Evolutionary conservation across 2,329 filamentous ascomycete species (phyloP).

Genomic region (Cladophialophora immunda): DNA sequence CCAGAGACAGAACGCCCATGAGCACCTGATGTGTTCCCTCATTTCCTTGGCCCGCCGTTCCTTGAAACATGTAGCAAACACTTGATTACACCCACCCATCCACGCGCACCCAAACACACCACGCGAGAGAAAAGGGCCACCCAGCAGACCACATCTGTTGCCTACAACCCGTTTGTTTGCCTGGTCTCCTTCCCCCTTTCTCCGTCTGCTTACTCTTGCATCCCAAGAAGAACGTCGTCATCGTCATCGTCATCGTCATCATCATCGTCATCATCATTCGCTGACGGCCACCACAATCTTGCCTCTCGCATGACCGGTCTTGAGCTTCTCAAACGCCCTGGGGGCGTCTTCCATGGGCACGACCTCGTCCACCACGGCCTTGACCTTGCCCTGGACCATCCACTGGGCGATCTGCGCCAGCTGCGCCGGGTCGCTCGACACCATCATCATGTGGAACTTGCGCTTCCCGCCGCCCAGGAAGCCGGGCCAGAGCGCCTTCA

Average conservation of each 20-base stretch:
- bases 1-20: too few species aligned
- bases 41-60: too few species aligned
- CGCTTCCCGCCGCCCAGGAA: conserved; percentile 61
- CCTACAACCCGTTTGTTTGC: too few species aligned
- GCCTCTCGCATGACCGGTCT: conserved; percentile 63
- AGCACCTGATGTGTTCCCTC: too few species aligned
- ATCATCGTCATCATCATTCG: conserved; percentile 11
- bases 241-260: background rate
- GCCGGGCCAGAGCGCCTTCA: conserved; percentile 54
- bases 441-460: conserved; percentile 47
- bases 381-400: conserved; percentile 68
- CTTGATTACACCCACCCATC: too few species aligned
- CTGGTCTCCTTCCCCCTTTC: background rate
- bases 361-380: conserved; percentile 61
- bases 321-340: conserved; percentile 67
- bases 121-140: too few species aligned
- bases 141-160: too few species aligned
- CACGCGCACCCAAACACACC: too few species aligned
- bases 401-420: conserved; percentile 61
- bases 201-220: background rate
- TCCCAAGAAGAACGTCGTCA: too few species aligned
- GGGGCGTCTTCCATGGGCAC: conserved; percentile 66
- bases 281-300: conserved; percentile 63
- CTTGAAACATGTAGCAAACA: too few species aligned
- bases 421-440: conserved; percentile 53